phyloP scores from a whole-genome alignment of 768 basidiomycete species.

The Obba rivulosa region DNA sequence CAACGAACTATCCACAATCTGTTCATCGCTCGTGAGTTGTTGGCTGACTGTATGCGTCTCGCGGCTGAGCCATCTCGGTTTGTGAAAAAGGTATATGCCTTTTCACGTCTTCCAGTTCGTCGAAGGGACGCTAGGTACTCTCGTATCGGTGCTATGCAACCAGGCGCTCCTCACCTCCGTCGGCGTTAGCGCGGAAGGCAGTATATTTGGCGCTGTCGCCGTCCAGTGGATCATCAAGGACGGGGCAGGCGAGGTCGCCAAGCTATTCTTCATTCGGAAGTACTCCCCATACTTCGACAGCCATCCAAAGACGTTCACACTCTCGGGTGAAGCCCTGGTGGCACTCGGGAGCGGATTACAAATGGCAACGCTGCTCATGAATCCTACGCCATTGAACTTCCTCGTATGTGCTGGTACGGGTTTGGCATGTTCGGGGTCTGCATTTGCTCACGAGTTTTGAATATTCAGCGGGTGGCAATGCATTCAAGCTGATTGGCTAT shows the following conservation, averaged over 20 bases:
- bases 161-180: constrained; percentile 24
- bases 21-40: constrained; percentile 24
- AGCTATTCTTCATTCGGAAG: constrained; percentile 24
- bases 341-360: constrained; percentile 21
- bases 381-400: constrained; percentile 17
- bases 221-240: constrained; percentile 29
- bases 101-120: constrained; percentile 23
- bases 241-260: constrained; percentile 24
- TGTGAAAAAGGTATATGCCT: constrained; percentile 12
- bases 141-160: constrained; percentile 24
- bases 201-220: constrained; percentile 24
- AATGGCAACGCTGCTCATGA: constrained; percentile 20
- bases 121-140: constrained; percentile 18
- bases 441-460: background rate
- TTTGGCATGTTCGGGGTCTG: background rate
- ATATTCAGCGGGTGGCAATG: constrained; percentile 20
- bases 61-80: background rate
- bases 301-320: constrained; percentile 25
- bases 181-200: constrained; percentile 23
- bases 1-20: constrained; percentile 25
- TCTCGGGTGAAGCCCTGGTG: constrained; percentile 16
- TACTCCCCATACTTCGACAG: constrained; percentile 25
- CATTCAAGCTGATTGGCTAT: constrained; percentile 24
- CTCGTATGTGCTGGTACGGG: constrained; percentile 20
- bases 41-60: background rate